Evolutionary conservation across 2,329 filamentous ascomycete species (phyloP), one percentile per base, ranked within the genome.

Genomic region (Alternaria ethzedia): DNA sequence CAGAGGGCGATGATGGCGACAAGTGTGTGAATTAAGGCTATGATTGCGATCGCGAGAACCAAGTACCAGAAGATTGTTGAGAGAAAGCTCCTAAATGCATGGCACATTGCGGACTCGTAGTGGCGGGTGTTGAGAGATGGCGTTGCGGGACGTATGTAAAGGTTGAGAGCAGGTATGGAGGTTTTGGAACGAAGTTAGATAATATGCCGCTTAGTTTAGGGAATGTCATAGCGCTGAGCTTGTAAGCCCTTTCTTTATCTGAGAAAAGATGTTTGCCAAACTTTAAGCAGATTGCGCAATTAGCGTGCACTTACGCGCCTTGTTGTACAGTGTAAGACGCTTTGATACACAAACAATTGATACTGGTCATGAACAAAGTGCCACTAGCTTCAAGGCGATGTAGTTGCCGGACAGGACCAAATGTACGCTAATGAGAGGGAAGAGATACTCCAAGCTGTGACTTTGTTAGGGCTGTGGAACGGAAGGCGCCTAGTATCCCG

Each of bases 1-100:
- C 36, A 41, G 0, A 41, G 15, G 10, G 36, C 9, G 0, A 41
- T 0, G 8, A 17, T 1, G 3, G 36, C 36, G 1, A 11, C 4
- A 41, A 6, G 3, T 0, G 36, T 6, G 15, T 41, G n/a, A 0
- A 41, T 41, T 3, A 1, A 41, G 15, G 36, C 36, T 41, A 11
- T 17, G 36, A 41, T 1, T 10, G 15, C 36, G 8, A 17, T 41
- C 1, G 15, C n/a, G n/a, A 41, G 15, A 0, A 41, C 11, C 1
- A 0, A 6, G 1, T 41, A 41, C 36, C 36, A 41, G 36, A 41
- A 17, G 9, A 17, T 10, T 0, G 9, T 17, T 0, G 36, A 41
- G 9, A 41, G n/a, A n/a, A 41, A 2, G 0, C 2, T 10, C 11
- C 6, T 17, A 4, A 41, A 6, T 6, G n/a, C 36, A 17, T 11